Evolutionary conservation across 163 green algal species (phyloP), one percentile per base, ranked within the genome.

Genomic region (Picocystis sp.): DNA sequence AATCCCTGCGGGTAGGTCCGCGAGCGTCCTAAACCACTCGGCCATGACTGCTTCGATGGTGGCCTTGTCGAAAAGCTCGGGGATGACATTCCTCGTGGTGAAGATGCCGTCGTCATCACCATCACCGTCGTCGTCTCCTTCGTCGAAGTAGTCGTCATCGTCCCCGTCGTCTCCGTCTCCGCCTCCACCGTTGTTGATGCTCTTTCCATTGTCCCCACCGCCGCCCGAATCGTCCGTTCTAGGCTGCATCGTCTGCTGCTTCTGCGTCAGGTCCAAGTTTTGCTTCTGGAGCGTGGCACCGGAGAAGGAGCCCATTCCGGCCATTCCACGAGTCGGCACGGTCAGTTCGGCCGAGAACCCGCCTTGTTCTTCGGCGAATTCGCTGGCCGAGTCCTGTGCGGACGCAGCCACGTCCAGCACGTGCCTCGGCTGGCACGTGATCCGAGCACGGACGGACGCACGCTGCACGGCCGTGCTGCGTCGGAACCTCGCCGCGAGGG

Each of bases 1-100:
- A 25, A 98, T 68, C 50, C 92, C 89, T 45, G 73, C 46, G 3
- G 89, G 89, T 57, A 98, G 66, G 57, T 89, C 76, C 5, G 61
- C 63, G 8, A 96, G 58, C n/a, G 83, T 89, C n/a, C 78, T 77
- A 66, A 81, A 90, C 85, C 85, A 97, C 63, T 95, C 86, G 52
- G 66, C 49, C 47, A 94, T 61, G 42, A 98, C 86, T 3, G 81
- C 80, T 2, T 79, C 65, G 24, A 98, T 83, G 22, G 79, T 77
- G 13, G 81, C 55, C 35, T 74, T 71, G 63, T 93, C 85, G 49
- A 94, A 98, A 10, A 89, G 74, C 76, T 95, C 78, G 23, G 73
- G 65, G 11, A 94, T 69, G 6, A 79, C 59, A 21, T 62, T 65
- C 19, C 78, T 66, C 66, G 23, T 60, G 33, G 23, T 35, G 29